Conservation (phyloP, 768 basidiomycete species). For the Russula compacta region DNA sequence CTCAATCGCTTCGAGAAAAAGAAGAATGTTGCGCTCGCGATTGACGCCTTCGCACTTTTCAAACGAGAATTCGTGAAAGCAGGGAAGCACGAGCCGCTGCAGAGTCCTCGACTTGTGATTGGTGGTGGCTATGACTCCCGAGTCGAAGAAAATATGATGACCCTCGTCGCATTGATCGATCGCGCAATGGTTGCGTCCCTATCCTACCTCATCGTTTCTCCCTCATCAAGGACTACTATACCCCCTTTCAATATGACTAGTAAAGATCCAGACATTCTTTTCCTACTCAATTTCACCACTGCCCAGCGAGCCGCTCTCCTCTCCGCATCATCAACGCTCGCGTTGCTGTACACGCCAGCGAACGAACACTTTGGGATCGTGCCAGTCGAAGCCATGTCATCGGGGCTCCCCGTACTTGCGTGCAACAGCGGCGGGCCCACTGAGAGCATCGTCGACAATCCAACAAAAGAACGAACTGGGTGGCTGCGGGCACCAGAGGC, state of each 20-base stretch:
- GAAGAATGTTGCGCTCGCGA: conserved; percentile 81
- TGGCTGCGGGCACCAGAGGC: conserved; percentile 61
- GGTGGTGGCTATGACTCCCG: conserved; percentile 92
- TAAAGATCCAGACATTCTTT: conserved; percentile 53
- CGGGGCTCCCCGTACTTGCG: conserved; percentile 83
- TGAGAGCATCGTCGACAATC: conserved; percentile 61
- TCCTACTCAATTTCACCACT: conserved; percentile 89
- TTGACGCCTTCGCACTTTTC: conserved; percentile 64
- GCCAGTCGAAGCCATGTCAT: conserved; percentile 90
- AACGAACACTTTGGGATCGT: conserved; percentile 99
- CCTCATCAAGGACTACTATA: conserved; percentile 28
- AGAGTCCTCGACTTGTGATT: conserved; percentile 59
- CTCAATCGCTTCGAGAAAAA: conserved; percentile 94
- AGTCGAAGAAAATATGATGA: conserved; percentile 73
- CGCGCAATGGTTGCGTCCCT: conserved; percentile 47
- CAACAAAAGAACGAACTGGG: conserved; percentile 51
- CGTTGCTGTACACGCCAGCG: conserved; percentile 83
- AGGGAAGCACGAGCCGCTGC: conserved; percentile 18
- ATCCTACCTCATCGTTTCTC: conserved; percentile 46
- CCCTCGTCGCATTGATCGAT: conserved; percentile 51
- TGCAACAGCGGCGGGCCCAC: conserved; percentile 84
- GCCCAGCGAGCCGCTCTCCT: conserved; percentile 78
- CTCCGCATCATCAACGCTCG: conserved; percentile 51
- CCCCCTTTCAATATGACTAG: conserved; percentile 36
- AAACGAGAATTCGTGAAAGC: conserved; percentile 24